phyloP scores from a whole-genome alignment of 768 basidiomycete genomes.

The Pholiota molesta region DNA sequence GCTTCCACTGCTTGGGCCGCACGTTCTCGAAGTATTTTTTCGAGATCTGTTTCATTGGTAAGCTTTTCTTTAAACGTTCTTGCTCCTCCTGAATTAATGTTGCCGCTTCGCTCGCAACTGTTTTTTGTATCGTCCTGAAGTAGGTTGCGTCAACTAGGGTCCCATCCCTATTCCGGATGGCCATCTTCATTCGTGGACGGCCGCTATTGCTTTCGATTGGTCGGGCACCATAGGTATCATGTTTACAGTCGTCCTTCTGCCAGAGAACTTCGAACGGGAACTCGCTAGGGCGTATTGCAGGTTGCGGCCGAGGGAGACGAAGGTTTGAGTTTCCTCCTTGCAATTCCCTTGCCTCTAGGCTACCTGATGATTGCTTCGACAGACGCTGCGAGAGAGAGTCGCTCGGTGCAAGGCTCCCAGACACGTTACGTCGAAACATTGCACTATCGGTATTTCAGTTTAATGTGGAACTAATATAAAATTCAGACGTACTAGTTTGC shows the following conservation, averaged over 20 bases:
- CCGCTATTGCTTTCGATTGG: neutral
- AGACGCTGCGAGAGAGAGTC: neutral
- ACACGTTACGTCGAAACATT: neutral
- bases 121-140: neutral
- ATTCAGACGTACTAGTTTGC: neutral
- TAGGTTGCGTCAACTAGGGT: neutral
- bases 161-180: neutral
- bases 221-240: neutral
- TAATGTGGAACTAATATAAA: neutral
- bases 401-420: neutral
- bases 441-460: neutral
- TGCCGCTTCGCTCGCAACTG: neutral
- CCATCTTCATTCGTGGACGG: neutral
- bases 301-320: neutral
- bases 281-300: neutral
- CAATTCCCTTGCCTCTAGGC: neutral
- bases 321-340: neutral
- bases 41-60: neutral
- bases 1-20: neutral
- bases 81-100: neutral
- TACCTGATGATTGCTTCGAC: neutral
- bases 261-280: neutral
- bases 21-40: neutral
- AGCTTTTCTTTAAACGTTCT: neutral
- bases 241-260: neutral